Evolutionary conservation across 1,284 basidiomycete genomes (phyloP).

Genomic region (Singerocomus rubriflavus): DNA sequence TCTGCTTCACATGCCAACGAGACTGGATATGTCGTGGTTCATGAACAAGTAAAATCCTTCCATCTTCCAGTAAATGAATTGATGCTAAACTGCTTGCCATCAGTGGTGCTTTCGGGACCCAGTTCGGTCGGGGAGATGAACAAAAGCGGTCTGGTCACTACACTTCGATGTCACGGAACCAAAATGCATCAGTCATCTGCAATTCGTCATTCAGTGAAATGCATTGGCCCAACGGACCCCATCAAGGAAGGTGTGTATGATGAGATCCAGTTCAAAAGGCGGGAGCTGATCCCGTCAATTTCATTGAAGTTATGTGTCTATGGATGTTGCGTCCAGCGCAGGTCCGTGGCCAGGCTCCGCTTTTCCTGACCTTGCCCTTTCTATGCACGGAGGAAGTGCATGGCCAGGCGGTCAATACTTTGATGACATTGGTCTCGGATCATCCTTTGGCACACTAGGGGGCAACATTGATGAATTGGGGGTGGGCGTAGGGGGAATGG

Average conservation of each 20-base stretch:
- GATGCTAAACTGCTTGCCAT: not conserved
- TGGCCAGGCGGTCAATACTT: not conserved
- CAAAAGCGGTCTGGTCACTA: not conserved
- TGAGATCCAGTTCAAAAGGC: not conserved
- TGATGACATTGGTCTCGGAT: not conserved
- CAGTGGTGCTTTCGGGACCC: not conserved
- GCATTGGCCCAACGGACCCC: not conserved
- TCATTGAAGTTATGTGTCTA: slow-evolving; percentile 1
- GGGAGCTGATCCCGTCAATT: not conserved
- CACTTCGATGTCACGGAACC: slow-evolving; percentile 2
- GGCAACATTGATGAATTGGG: not conserved
- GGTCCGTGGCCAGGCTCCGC: slow-evolving; percentile 3
- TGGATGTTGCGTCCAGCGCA: not conserved
- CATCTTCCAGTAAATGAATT: not conserved
- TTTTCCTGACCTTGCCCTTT: not conserved
- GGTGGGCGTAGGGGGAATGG: not conserved
- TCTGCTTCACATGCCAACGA: not conserved
- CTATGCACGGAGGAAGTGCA: not conserved
- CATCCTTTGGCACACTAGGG: not conserved
- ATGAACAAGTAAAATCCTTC: slow-evolving; percentile 12
- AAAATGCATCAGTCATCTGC: not conserved
- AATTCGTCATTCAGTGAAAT: not conserved
- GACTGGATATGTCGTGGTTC: slow-evolving; percentile 10
- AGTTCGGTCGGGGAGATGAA: not conserved
- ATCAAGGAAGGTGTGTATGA: slow-evolving; percentile 14